Base-by-base conservation (phyloP, 2,329 filamentous ascomycete genomes). In the Trichocomaceae sp. region DNA sequence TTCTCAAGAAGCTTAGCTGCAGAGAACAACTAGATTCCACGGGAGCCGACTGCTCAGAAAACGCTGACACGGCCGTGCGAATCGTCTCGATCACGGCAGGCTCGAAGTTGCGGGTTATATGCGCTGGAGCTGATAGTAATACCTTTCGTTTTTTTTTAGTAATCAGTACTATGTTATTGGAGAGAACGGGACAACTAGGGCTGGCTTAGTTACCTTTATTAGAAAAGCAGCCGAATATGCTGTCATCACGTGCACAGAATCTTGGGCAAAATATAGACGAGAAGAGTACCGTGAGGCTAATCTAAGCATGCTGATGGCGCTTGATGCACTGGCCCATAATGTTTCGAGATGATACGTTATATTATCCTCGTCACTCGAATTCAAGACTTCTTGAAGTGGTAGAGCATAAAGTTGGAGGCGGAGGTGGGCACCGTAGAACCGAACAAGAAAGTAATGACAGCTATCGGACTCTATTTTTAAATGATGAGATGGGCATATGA, bases 241-340 rank as follows among this genome's bases (percentile, higher is more conserved):
- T 9, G 66, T 72, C 72, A 74, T 74, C 12, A 73, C 70, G 56
- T 74, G 72, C 6, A 75, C 62, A 2, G 71, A 73, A 50, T 74
- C 71, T 56, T 74, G 71, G 0, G 65, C 67, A 58, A 73, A 73
- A 51, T 69, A 73, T 0, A 75, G 58, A 29, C 64, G 63, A 5
- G 66, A 60, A 0, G 68, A 57, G 47, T 64, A 62, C 12, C 61
- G 46, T 6, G 62, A 62, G 19, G 72, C 67, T 15, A 72, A 51
- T 31, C 65, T 61, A 1, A 73, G 56, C 64, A 66, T 65, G n/a
- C 55, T 55, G 64, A 73, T 5, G 67, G 60, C 20, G 65, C 62
- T 50, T 2, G 59, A 54, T 35, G 58, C 56, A 42, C 57, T 60
- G 22, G 56, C 44, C 60, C 59, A 60, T 9, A 62, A 48, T 7